Evolutionary conservation across 73 alveolate genomes (phyloP), one percentile per base, ranked within the genome.

Genomic region (Stentor roeselii): DNA sequence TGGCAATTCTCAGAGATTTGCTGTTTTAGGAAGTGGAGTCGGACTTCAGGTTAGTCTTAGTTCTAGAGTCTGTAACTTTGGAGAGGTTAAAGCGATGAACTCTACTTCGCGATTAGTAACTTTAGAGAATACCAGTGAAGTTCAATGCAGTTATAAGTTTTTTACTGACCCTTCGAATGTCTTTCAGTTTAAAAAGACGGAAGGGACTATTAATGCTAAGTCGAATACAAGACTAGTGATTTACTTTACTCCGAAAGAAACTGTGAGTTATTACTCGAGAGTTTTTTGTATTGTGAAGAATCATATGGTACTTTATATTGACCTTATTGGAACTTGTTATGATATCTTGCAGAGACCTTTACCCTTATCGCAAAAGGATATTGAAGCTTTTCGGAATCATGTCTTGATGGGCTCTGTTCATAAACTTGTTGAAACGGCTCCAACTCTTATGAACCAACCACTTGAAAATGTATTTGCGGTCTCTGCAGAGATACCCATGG

Each of bases 271-370:
- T 83, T 97, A 97, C 85, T 98, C 94, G 87, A 93, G 99, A 84
- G 97, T 96, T 36, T 94, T 90, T 89, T 88, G 97, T 67, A 60
- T 95, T 14, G 95, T 95, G 37, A 94, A 93, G 89, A 96, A 97
- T 84, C 98, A 96, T 87, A 59, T 88, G 59, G 89, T 97, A 60
- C 92, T 95, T 31, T 96, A 87, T 86, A 94, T 96, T 50, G 99
- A 97, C 88, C 85, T 97, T 82, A 88, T 96, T 76, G 99, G 99
- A 0, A 91, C 99, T 60, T 97, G 99, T 87, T 97, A 92, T 87
- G 99, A 97, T 83, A 88, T 95, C 21, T 86, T 95, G 75, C 94
- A 88, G 32, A 95, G 96, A 85, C 98, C 99, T 36, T 87, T 96
- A 31, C 99, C 98, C 78, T 92, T 97, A 50, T 91, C 90, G 87